Conservation (phyloP, 2,329 filamentous ascomycete species). For the Hymenoscyphus salicellus region DNA sequence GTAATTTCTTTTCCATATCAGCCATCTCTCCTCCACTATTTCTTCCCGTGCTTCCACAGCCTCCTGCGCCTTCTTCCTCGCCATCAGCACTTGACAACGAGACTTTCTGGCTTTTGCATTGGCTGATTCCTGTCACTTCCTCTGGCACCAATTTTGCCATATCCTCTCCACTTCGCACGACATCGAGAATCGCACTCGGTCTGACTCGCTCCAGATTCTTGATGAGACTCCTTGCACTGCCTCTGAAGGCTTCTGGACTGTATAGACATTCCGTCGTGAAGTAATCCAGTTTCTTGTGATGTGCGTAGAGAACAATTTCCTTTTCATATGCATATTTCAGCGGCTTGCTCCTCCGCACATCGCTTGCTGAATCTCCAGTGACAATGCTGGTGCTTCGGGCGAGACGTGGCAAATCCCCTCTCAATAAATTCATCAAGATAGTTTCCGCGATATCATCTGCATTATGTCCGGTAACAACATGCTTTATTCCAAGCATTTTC, state of each 20-base stretch:
- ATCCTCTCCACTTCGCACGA: constrained; percentile 91
- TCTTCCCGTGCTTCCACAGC: constrained; percentile 73
- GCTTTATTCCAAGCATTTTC: constrained; percentile 78
- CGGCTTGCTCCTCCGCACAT: constrained; percentile 93
- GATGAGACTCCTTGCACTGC: constrained; percentile 85
- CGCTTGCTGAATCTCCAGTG: constrained; percentile 71
- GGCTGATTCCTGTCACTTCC: constrained; percentile 47
- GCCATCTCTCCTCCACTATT: constrained; percentile 74
- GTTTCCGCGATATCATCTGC: constrained; percentile 97
- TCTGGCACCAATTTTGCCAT: constrained; percentile 84
- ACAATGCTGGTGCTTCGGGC: constrained; percentile 88
- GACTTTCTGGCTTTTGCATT: constrained; percentile 46
- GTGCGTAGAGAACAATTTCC: constrained; percentile 95
- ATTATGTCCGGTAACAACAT: constrained; percentile 97
- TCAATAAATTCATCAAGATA: constrained; percentile 92
- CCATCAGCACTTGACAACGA: constrained; percentile 34
- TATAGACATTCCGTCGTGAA: constrained; percentile 99
- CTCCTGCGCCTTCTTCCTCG: constrained; percentile 56
- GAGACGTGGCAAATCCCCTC: constrained; percentile 83
- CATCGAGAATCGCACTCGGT: constrained; percentile 90
- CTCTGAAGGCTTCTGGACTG: constrained; percentile 92
- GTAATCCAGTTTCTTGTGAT: constrained; percentile 95
- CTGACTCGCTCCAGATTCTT: constrained; percentile 93
- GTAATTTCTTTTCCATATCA: constrained; percentile 72
- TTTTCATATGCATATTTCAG: constrained; percentile 99